Evolutionary conservation across 2,329 filamentous ascomycete genomes (phyloP).

Genomic region (Scopulariopsis brevicaulis): DNA sequence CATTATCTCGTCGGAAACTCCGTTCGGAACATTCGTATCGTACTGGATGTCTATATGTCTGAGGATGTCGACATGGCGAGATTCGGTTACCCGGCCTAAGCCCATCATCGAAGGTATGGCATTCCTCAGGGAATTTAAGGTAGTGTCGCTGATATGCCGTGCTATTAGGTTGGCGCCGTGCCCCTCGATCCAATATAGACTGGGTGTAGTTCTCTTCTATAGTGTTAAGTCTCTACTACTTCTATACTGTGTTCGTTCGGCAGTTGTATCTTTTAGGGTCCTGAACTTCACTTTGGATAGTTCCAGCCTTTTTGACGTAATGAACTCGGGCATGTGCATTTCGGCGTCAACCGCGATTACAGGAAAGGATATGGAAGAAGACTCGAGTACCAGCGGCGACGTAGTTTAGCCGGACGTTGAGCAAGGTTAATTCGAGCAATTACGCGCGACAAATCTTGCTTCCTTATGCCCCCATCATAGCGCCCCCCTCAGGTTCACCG

Average conservation of each 20-base stretch:
- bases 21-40: too few species aligned
- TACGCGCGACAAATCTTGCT: not conserved
- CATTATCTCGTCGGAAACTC: too few species aligned
- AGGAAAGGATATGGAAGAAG: constrained; percentile 10
- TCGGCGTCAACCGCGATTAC: constrained; percentile 12
- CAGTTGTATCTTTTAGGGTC: constrained; percentile 8
- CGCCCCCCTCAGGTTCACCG: not conserved
- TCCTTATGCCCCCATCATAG: not conserved
- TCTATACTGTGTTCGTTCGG: constrained; percentile 9
- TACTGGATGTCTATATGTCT: too few species aligned
- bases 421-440: not conserved
- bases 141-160: too few species aligned
- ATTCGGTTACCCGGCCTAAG: too few species aligned
- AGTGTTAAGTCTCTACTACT: constrained; percentile 9
- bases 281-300: constrained; percentile 12
- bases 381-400: constrained; percentile 9
- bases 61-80: too few species aligned
- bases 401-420: not conserved
- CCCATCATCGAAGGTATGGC: too few species aligned
- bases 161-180: too few species aligned
- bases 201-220: too few species aligned
- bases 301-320: constrained; percentile 9
- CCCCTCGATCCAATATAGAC: too few species aligned
- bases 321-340: constrained; percentile 10
- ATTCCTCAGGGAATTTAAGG: too few species aligned